phyloP scores from a whole-genome alignment of 352 stramenopile species.

The Stephanocyclus meneghinianus region DNA sequence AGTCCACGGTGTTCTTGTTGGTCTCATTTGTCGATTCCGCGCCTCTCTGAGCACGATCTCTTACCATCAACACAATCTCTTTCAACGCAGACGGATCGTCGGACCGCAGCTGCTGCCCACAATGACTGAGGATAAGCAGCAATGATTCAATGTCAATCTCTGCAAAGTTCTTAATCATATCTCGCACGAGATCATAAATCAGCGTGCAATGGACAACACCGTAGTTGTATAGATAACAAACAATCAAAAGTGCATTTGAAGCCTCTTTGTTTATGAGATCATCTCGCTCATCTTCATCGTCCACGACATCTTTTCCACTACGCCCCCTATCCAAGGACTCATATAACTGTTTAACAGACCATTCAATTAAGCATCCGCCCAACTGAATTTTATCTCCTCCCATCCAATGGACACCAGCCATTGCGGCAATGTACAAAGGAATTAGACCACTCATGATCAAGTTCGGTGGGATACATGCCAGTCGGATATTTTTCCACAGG shows the following conservation, averaged over 20 bases:
- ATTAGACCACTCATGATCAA: slow-evolving; percentile 78
- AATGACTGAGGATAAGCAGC: slow-evolving; percentile 75
- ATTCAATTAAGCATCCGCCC: slow-evolving; percentile 73
- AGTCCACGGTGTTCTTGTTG: slow-evolving; percentile 32
- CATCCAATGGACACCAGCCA: slow-evolving; percentile 71
- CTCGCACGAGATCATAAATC: slow-evolving; percentile 76
- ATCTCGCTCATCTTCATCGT: slow-evolving; percentile 31
- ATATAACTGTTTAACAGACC: slow-evolving; percentile 56
- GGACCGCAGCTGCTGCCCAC: slow-evolving; percentile 65
- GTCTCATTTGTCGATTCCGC: slow-evolving; percentile 18
- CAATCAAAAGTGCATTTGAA: slow-evolving; percentile 70
- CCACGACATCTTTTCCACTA: slow-evolving; percentile 1
- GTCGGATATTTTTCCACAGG: slow-evolving; percentile 71
- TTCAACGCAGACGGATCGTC: slow-evolving; percentile 79
- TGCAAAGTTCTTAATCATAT: slow-evolving; percentile 75
- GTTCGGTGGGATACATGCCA: slow-evolving; percentile 58
- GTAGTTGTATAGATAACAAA: slow-evolving; percentile 83
- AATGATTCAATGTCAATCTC: slow-evolving; percentile 78
- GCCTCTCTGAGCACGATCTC: slow-evolving; percentile 51
- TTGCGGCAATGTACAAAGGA: slow-evolving; percentile 71
- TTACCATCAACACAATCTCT: slow-evolving; percentile 81
- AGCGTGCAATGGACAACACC: slow-evolving; percentile 74
- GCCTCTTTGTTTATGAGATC: slow-evolving; percentile 63
- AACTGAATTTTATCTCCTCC: slow-evolving; percentile 75
- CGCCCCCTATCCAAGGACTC: slow-evolving; percentile 39